Conservation (phyloP, 805 yeast species). For the Pichia cephalocereana region DNA sequence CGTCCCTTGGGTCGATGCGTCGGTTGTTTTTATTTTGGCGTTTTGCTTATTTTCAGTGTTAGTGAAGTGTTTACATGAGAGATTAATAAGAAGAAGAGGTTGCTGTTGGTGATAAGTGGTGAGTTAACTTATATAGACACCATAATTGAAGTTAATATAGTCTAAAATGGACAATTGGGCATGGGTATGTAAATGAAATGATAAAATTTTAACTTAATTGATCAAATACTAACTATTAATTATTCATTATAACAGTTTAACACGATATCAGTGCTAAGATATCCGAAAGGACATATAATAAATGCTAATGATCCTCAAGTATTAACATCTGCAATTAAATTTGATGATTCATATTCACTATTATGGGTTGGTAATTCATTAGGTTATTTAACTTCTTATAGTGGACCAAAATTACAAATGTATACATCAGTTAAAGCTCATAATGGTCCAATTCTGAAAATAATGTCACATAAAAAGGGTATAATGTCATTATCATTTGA, state of each 20-base stretch:
- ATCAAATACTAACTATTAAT: not conserved
- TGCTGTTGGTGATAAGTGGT: too few species aligned
- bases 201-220: not conserved
- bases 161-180: conserved; percentile 8
- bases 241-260: not conserved
- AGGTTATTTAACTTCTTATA: conserved; percentile 38
- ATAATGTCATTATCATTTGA: conserved; percentile 45
- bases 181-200: not conserved
- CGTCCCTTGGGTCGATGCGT: not conserved
- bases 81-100: too few species aligned
- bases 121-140: too few species aligned
- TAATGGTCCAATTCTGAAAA: conserved; percentile 37
- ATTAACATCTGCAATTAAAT: conserved; percentile 30
- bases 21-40: not conserved
- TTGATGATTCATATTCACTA: conserved; percentile 68
- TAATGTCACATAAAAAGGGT: conserved; percentile 49
- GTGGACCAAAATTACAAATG: conserved; percentile 39
- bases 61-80: too few species aligned
- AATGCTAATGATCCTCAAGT: conserved; percentile 12
- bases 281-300: conserved; percentile 17
- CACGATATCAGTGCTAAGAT: conserved; percentile 6
- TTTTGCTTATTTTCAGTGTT: not conserved
- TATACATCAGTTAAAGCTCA: conserved; percentile 55
- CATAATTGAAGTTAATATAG: not conserved
- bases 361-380: conserved; percentile 77